Conservation (phyloP, 1,139 yeast genomes). For the Tardiomyces blankii region DNA sequence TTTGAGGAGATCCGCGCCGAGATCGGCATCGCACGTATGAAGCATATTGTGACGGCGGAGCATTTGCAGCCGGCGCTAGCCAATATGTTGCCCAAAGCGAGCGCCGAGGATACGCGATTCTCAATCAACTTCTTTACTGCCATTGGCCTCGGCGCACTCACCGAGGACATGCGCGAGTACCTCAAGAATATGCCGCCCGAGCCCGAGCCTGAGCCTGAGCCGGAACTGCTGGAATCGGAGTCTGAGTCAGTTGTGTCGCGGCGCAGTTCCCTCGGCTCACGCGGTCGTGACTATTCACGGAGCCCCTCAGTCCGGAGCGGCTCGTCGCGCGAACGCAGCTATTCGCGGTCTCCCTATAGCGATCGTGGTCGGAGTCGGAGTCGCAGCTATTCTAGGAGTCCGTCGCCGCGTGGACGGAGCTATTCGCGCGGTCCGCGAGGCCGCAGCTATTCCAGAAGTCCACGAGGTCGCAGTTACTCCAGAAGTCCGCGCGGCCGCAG, state of each 20-base stretch:
- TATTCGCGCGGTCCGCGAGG: slow-evolving; percentile 15
- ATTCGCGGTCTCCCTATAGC: slow-evolving; percentile 3
- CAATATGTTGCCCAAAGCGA: slow-evolving; percentile 29
- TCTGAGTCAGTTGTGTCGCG: slow-evolving; percentile 1
- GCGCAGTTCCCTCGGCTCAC: too few species aligned
- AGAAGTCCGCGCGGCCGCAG: too few species aligned
- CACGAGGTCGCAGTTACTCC: too few species aligned
- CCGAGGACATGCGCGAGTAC: slow-evolving; percentile 67
- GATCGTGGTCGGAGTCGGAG: slow-evolving; percentile 7
- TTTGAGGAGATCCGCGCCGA: slow-evolving; percentile 77
- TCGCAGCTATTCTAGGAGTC: slow-evolving; percentile 11
- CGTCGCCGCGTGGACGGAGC: slow-evolving; percentile 8
- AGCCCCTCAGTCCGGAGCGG: too few species aligned
- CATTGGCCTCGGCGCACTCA: slow-evolving; percentile 73
- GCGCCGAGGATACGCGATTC: slow-evolving; percentile 40
- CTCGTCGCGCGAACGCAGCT: slow-evolving; percentile 2
- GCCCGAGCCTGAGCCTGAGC: neutral
- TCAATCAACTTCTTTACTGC: slow-evolving; percentile 90
- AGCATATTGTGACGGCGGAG: slow-evolving; percentile 39
- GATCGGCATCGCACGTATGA: slow-evolving; percentile 46
- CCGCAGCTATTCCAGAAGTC: slow-evolving; percentile 16
- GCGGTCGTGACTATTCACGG: too few species aligned
- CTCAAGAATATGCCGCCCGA: slow-evolving; percentile 18
- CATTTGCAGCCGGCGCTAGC: slow-evolving; percentile 27
- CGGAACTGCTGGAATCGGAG: slow-evolving; percentile 2